Evolutionary conservation across 2,329 filamentous ascomycete genomes (phyloP).

Genomic region (Rosellinia necatrix): DNA sequence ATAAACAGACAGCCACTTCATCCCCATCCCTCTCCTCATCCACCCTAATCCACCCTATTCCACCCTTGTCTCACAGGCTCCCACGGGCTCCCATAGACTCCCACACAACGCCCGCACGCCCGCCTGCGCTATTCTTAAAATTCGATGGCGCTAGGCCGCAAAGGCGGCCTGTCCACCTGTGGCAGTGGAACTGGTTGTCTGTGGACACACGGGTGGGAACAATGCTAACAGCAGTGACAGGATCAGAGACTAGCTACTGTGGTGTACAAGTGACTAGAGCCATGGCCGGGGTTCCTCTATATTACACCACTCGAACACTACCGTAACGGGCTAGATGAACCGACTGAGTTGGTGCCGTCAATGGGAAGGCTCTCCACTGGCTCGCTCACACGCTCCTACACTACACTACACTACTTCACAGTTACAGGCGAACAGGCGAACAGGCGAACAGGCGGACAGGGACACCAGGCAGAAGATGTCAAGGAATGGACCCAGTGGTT

Average conservation of each 20-base stretch:
- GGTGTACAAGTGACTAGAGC: too few species aligned
- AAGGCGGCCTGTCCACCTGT: conserved; percentile 35
- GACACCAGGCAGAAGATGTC: conserved; percentile 16
- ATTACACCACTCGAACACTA: too few species aligned
- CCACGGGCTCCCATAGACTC: conserved; percentile 39
- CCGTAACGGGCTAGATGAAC: too few species aligned
- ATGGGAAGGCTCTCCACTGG: too few species aligned
- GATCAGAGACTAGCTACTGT: background rate
- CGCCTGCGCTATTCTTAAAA: conserved; percentile 43
- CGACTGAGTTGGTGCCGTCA: too few species aligned
- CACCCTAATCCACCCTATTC: conserved; percentile 28
- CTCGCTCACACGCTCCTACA: too few species aligned
- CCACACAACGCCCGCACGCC: conserved; percentile 32
- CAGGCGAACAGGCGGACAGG: conserved; percentile 12
- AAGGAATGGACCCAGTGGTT: conserved; percentile 40
- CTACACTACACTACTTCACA: background rate
- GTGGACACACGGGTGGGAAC: conserved; percentile 20
- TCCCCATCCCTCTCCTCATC: conserved; percentile 8
- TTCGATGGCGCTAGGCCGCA: conserved; percentile 41
- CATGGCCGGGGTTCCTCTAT: too few species aligned
- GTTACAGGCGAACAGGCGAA: background rate
- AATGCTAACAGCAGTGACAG: conserved; percentile 17
- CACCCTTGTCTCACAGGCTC: conserved; percentile 40
- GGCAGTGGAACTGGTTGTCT: conserved; percentile 18
- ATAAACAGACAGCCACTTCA: conserved; percentile 36